Conservation (phyloP, 2,329 filamentous ascomycete species). For the Sordariomycetes sp. region DNA sequence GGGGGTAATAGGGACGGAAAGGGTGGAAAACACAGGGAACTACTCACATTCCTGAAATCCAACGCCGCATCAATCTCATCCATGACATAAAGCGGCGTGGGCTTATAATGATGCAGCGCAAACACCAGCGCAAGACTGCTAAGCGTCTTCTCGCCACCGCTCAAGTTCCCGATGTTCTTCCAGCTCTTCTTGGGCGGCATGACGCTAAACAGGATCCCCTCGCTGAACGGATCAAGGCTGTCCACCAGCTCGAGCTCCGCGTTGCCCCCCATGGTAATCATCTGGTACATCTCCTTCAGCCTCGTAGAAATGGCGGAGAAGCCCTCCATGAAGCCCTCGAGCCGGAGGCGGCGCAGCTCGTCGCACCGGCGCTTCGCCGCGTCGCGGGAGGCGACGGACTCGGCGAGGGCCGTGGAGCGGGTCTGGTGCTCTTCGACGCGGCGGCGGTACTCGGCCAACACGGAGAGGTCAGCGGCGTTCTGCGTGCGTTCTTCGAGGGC, state of each 20-base stretch:
- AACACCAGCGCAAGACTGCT: constrained; percentile 93
- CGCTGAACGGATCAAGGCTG: constrained; percentile 88
- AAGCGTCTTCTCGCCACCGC: constrained; percentile 93
- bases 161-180: constrained; percentile 97
- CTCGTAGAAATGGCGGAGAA: constrained; percentile 89
- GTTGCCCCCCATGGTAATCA: constrained; percentile 99
- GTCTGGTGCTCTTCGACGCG: constrained; percentile 71
- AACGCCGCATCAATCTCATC: constrained; percentile 97
- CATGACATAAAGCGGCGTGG: constrained; percentile 97
- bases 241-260: constrained; percentile 96
- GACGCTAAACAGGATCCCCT: constrained; percentile 92
- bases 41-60: constrained; percentile 91
- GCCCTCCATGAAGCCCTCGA: constrained; percentile 97
- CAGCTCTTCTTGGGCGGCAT: constrained; percentile 99
- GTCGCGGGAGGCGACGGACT: constrained; percentile 67
- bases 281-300: constrained; percentile 99
- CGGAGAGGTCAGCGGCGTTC: constrained; percentile 78
- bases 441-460: constrained; percentile 78
- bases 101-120: constrained; percentile 94
- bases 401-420: constrained; percentile 71
- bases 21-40: not conserved
- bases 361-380: constrained; percentile 84
- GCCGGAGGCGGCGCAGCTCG: constrained; percentile 74
- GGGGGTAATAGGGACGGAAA: not conserved
- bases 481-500: constrained; percentile 59